Base-by-base conservation (phyloP, 106 monocot species). In the Dioscorea zingiberensis region DNA sequence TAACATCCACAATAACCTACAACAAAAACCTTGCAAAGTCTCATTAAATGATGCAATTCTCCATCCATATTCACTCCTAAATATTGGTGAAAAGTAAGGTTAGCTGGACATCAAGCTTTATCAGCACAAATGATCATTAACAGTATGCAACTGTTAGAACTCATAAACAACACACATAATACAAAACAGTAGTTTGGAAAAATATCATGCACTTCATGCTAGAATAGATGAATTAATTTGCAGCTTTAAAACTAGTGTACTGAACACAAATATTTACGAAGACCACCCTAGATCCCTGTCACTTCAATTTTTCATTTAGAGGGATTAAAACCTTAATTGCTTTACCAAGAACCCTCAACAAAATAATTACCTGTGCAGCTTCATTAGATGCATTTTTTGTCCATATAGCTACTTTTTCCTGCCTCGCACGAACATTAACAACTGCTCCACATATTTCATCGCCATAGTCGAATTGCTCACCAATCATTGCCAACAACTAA, bases 391-490 rank as follows among this genome's bases (percentile, higher is more conserved):
- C 87, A 81, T 95, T 83, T 71, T 95, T 95, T 16, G 94, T 95
- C 94, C 94, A 95, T 27, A 95, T 24, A 62, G 85, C 65, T 74
- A 95, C 82, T 56, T 73, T 91, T 62, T 91, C 90, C 28, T 85
- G 87, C 78, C 80, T 87, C 25, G 16, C 51, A 74, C 90, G 90
- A 2, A 91, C 76, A 83, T 74, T 91, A 70, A 95, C 91, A 61
- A 91, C 94, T 16, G 76, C 94, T 74, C 94, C 94, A 72, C 94
- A 95, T 54, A 95, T 91, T 69, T 95, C 90, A 80, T 95, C 87
- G 21, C 94, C 94, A 83, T 83, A 69, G 23, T 91, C 91, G 38
- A 95, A 95, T 67, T 95, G 94, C 70, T 95, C 94, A n/a, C 94
- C 94, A 63, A 95, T 95, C 80, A 95, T 83, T 38, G 87, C 90